Evolutionary conservation across 441 rosid genomes (phyloP).

Genomic region (Metrosideros polymorpha): DNA sequence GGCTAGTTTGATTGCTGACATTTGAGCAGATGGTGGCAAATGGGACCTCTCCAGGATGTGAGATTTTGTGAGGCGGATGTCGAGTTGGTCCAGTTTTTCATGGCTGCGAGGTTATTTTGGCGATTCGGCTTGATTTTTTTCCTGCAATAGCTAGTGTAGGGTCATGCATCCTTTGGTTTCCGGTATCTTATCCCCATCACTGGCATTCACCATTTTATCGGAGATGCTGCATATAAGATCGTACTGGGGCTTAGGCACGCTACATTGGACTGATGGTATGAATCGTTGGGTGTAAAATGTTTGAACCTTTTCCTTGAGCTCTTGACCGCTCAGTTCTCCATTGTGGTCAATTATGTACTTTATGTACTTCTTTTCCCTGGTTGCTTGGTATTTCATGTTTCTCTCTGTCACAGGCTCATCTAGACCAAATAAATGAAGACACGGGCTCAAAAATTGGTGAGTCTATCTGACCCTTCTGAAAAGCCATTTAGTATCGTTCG

Average conservation of each 20-base stretch:
- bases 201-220: background rate
- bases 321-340: background rate
- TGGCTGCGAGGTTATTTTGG: background rate
- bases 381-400: background rate
- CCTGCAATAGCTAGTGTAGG: background rate
- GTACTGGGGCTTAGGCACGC: background rate
- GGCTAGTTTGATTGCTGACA: background rate
- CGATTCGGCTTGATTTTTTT: background rate
- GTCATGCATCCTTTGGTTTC: background rate
- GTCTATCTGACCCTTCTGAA: conserved; percentile 4
- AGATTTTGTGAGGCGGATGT: background rate
- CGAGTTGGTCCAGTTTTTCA: background rate
- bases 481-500: background rate
- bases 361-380: background rate
- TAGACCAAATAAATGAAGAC: conserved; percentile 56
- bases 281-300: background rate
- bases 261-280: background rate
- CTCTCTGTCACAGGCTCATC: conserved; percentile 46
- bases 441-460: conserved; percentile 58
- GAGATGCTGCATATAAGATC: background rate
- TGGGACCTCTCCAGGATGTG: background rate
- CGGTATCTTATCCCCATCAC: background rate
- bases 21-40: background rate
- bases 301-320: background rate
- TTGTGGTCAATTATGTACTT: background rate